Percentiles rank a stretch among this genome's conserved stretches.
Conservation (phyloP, 192 early-diverging fungal species). For the Gonapodya prolifera region DNA sequence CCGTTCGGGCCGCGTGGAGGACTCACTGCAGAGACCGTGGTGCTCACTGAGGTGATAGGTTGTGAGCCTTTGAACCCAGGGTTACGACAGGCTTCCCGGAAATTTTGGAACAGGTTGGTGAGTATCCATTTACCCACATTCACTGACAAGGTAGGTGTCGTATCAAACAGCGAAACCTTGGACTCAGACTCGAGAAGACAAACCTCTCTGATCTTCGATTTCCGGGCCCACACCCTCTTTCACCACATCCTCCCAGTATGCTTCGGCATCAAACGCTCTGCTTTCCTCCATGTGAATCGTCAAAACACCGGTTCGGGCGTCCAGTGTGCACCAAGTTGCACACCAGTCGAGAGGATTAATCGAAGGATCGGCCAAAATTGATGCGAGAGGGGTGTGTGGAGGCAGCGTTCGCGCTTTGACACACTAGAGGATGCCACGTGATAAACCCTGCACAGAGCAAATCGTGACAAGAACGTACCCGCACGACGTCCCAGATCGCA, state of each 20-base stretch:
- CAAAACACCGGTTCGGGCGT: conserved; percentile 77
- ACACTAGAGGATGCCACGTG: background rate
- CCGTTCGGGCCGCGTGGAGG: background rate
- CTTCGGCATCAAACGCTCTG: conserved; percentile 74
- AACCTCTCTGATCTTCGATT: conserved; percentile 64
- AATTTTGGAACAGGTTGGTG: conserved; percentile 54
- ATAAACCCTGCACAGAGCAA: background rate
- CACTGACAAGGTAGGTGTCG: conserved; percentile 25
- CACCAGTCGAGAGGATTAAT: conserved; percentile 61
- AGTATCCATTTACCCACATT: conserved; percentile 76
- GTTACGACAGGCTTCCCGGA: conserved; percentile 12
- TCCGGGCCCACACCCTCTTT: background rate
- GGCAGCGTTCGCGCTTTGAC: background rate
- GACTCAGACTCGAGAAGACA: background rate
- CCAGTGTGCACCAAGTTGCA: conserved; percentile 83
- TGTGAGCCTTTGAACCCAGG: background rate
- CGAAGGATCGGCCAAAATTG: conserved; percentile 39
- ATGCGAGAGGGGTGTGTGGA: background rate
- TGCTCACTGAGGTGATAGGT: background rate
- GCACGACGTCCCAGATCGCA: conserved; percentile 83
- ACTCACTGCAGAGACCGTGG: background rate
- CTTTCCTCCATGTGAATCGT: conserved; percentile 77
- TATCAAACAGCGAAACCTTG: conserved; percentile 2
- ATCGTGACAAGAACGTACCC: conserved; percentile 1
- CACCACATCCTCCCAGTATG: conserved; percentile 73